Conservation (phyloP, 805 yeast species). For the Ogataea ramenticola region DNA sequence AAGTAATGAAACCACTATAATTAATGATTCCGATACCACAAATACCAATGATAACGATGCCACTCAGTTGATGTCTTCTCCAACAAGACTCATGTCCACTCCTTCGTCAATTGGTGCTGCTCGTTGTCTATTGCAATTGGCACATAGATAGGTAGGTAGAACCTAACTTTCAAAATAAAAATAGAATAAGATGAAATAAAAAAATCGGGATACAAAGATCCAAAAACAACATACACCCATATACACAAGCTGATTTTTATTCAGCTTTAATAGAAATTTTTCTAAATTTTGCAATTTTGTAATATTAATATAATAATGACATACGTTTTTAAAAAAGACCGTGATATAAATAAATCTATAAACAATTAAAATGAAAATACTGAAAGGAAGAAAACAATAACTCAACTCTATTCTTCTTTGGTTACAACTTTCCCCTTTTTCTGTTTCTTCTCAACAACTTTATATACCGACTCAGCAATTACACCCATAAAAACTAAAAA, state of each 20-base stretch:
- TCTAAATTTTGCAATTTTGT: no score
- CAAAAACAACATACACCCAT: no score
- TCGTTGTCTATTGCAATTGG: conserved; percentile 33
- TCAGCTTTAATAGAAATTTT: no score
- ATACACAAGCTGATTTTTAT: no score
- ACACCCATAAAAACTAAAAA: conserved; percentile 78
- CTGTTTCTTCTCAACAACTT: conserved; percentile 17
- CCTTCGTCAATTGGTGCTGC: conserved; percentile 45
- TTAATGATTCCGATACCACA: background rate
- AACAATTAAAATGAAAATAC: no score
- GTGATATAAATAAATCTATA: background rate
- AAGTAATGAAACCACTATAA: background rate
- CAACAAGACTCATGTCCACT: conserved; percentile 33
- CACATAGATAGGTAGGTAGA: conserved; percentile 21
- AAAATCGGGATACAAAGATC: no score
- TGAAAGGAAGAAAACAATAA: no score
- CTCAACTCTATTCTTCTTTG: no score
- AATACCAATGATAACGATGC: conserved; percentile 5
- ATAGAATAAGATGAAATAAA: no score
- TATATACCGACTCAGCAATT: conserved; percentile 63
- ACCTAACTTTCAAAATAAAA: background rate
- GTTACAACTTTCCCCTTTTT: conserved; percentile 2
- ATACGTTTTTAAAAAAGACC: no score
- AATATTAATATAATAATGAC: background rate
- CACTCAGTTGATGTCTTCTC: conserved; percentile 27